Conservation (phyloP, 2,329 filamentous ascomycete genomes). For the Orbilia javanica region DNA sequence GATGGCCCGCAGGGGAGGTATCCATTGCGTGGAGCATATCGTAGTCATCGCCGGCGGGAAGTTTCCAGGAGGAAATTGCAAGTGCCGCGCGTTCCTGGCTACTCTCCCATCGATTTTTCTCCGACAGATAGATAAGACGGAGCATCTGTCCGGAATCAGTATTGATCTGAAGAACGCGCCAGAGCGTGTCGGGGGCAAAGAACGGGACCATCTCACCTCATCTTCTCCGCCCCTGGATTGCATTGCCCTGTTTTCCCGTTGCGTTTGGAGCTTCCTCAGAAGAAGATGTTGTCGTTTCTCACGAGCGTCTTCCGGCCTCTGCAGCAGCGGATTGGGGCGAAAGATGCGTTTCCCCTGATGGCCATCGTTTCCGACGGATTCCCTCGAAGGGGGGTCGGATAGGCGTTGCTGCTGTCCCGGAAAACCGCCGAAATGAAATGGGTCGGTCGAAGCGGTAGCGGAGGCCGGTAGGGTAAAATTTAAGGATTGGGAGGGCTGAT, state of each 20-base stretch:
- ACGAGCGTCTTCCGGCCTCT: conserved; percentile 72
- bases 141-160: conserved; percentile 62
- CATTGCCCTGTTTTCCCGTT: conserved; percentile 73
- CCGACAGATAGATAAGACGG: conserved; percentile 65
- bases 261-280: conserved; percentile 75
- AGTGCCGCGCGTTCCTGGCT: conserved; percentile 62
- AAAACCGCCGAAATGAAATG: conserved; percentile 19
- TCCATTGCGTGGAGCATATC: background rate
- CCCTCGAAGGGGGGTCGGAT: background rate
- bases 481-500: conserved; percentile 21
- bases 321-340: conserved; percentile 75
- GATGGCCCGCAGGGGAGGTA: background rate
- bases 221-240: conserved; percentile 75
- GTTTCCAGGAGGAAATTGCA: conserved; percentile 25
- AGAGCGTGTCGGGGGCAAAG: background rate
- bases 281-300: conserved; percentile 77
- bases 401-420: background rate
- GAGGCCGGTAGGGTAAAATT: conserved; percentile 8
- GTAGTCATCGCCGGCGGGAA: background rate
- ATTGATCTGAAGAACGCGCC: background rate
- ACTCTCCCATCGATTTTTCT: conserved; percentile 64
- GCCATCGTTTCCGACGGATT: background rate
- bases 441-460: background rate
- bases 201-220: conserved; percentile 66
- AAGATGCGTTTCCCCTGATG: conserved; percentile 45